Conservation (phyloP, 2,329 filamentous ascomycete species). For the Metarhizium humberi region DNA sequence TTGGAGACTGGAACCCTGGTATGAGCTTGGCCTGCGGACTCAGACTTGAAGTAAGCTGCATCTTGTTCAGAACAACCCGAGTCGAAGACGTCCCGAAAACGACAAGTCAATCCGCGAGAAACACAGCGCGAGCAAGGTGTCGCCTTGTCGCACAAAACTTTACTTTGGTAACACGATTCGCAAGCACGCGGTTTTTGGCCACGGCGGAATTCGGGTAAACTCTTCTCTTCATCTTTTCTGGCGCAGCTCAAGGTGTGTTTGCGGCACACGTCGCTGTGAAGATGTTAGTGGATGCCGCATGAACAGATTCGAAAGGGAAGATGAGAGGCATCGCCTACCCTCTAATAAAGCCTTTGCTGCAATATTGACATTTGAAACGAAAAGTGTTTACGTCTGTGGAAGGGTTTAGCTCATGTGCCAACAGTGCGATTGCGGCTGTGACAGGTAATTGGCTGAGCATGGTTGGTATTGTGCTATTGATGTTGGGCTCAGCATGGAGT, state of each 20-base stretch:
- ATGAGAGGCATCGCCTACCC: too few relatives aligned
- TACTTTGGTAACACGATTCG: slow-evolving; percentile 18
- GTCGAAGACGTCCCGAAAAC: background rate
- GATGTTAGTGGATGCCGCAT: too few relatives aligned
- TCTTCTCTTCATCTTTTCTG: too few relatives aligned
- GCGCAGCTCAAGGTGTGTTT: too few relatives aligned
- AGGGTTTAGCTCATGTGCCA: background rate
- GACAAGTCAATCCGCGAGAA: slow-evolving; percentile 7
- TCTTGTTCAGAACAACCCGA: background rate
- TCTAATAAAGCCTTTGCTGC: too few relatives aligned
- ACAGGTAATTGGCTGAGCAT: background rate
- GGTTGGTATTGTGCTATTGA: background rate
- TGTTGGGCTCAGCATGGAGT: too few relatives aligned
- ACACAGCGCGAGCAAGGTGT: slow-evolving; percentile 16
- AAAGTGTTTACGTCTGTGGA: background rate
- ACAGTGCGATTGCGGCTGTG: background rate
- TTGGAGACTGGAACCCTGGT: background rate
- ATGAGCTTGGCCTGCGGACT: background rate
- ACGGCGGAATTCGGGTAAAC: slow-evolving; percentile 9
- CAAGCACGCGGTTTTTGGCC: slow-evolving; percentile 19
- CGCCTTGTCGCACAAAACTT: slow-evolving; percentile 17
- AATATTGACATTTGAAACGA: background rate
- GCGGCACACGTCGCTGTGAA: too few relatives aligned
- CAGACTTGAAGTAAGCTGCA: background rate
- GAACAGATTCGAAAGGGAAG: too few relatives aligned